Conservation (phyloP, 208 protist species). For the Phytomonas francai region DNA sequence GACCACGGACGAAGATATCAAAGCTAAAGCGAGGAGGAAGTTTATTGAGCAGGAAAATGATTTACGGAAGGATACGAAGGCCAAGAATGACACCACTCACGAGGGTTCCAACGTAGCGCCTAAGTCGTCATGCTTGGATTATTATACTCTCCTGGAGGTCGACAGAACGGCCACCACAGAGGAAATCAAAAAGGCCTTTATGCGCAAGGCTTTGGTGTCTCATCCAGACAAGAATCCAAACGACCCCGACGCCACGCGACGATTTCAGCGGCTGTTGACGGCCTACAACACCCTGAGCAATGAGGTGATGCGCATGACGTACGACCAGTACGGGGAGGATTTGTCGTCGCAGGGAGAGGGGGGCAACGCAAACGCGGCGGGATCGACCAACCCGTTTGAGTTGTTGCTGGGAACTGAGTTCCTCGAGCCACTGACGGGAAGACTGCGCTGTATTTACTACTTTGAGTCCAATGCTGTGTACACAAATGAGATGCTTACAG, state of each 20-base stretch:
- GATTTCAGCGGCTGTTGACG: constrained; percentile 51
- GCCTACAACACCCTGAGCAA: constrained; percentile 69
- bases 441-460: constrained; percentile 23
- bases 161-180: constrained; percentile 22
- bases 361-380: constrained; percentile 10
- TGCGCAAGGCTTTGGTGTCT: constrained; percentile 36
- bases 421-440: constrained; percentile 43
- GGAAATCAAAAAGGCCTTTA: constrained; percentile 59
- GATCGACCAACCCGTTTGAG: constrained; percentile 24
- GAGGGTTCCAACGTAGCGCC: neutral
- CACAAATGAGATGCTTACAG: constrained; percentile 15
- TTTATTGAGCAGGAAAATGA: constrained; percentile 6
- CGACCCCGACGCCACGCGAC: constrained; percentile 26
- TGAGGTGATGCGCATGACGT: constrained; percentile 26
- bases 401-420: constrained; percentile 30
- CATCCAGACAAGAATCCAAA: constrained; percentile 71
- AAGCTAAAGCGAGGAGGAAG: constrained; percentile 16
- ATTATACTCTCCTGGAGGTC: constrained; percentile 50
- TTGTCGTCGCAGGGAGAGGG: constrained; percentile 5
- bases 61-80: constrained; percentile 8
- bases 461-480: constrained; percentile 20
- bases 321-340: constrained; percentile 38
- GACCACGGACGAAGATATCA: constrained; percentile 37
- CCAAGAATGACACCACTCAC: constrained; percentile 3
- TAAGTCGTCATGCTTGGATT: neutral